phyloP scores from a whole-genome alignment of 306 rosid genomes.

The Castanospermum australe region DNA sequence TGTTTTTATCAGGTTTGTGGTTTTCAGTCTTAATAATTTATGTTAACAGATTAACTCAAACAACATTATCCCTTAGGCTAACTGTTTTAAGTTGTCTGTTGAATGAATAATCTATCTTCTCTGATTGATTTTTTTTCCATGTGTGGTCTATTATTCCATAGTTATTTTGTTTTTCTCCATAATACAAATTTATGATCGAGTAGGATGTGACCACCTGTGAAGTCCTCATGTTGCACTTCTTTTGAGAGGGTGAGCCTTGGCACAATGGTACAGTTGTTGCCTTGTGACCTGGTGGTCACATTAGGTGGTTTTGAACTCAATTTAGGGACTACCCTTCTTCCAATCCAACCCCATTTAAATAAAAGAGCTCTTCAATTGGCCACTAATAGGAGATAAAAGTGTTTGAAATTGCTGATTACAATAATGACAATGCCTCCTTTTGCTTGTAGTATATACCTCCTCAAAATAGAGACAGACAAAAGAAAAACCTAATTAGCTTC shows the following conservation, averaged over 20 bases:
- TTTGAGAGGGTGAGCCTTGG: constrained; percentile 10
- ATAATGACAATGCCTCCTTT: neutral
- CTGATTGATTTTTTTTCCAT: constrained; percentile 5
- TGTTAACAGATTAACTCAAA: constrained; percentile 21
- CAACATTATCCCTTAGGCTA: neutral
- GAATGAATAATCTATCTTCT: constrained; percentile 9
- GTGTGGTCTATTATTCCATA: neutral
- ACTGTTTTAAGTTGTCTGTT: constrained; percentile 18
- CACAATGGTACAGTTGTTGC: neutral
- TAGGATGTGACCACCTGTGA: neutral
- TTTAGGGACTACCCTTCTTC: constrained; percentile 1
- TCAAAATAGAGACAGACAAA: neutral
- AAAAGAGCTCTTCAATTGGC: neutral
- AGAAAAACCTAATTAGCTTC: neutral
- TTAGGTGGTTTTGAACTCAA: neutral
- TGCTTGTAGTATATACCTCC: neutral
- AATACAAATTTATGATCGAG: neutral
- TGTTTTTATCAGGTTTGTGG: constrained; percentile 54
- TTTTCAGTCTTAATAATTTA: constrained; percentile 26
- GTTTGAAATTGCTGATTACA: neutral
- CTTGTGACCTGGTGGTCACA: neutral
- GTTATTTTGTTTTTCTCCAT: neutral
- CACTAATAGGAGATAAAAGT: neutral
- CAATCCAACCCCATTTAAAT: neutral
- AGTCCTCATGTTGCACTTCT: neutral